Percentiles rank a stretch among this genome's conserved stretches.
These are phyloP conservation scores for Fusarium nurragi DNA, from an alignment of 2,329 filamentous ascomycete genomes.

Conservation along the genomic window DNA sequence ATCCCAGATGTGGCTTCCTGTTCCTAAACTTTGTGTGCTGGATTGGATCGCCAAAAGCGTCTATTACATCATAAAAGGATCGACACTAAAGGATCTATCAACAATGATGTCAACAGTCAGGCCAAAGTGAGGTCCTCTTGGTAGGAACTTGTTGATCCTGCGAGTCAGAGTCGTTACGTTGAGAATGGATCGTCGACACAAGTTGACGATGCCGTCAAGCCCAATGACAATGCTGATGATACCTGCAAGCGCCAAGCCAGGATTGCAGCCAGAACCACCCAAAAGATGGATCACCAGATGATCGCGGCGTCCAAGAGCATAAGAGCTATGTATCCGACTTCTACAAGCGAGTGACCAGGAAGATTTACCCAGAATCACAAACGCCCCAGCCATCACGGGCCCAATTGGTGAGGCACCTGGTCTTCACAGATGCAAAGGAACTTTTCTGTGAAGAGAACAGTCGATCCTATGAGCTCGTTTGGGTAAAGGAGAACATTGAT, in stretches of 20 bases:
- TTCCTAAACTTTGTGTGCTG: constrained; percentile 9
- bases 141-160: background rate
- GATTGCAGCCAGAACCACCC: background rate
- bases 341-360: background rate
- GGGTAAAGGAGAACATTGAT: background rate
- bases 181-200: constrained; percentile 5
- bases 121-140: background rate
- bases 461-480: background rate
- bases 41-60: constrained; percentile 20
- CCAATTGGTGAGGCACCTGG: background rate
- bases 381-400: background rate
- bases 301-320: background rate
- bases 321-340: too few relatives aligned
- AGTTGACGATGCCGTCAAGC: background rate
- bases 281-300: background rate
- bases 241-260: background rate
- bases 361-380: background rate
- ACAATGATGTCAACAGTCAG: constrained; percentile 15
- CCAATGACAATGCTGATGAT: background rate
- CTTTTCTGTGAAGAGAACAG: background rate
- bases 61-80: constrained; percentile 24
- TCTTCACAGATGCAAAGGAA: background rate
- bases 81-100: background rate
- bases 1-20: background rate
- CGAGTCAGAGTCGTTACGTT: background rate